Percentiles rank a stretch among this genome's conserved stretches.
Evolutionary conservation across 1,284 basidiomycete species (phyloP).

Genomic region (Fomitopsis pinicola): DNA sequence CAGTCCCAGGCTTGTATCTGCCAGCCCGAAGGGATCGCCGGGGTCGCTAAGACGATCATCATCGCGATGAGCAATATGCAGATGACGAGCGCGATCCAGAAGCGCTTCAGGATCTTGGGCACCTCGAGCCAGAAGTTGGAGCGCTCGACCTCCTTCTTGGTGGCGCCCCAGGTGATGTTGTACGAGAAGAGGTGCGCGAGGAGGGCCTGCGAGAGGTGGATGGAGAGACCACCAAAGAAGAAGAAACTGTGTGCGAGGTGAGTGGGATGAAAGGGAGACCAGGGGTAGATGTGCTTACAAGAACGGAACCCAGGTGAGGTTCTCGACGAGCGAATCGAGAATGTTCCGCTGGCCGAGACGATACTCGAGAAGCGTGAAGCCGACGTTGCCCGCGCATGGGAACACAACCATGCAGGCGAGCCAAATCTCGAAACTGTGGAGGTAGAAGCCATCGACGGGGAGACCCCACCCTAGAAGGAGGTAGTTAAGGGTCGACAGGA

Average conservation of each 20-base stretch:
- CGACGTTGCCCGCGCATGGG: constrained; percentile 67
- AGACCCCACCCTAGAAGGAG: constrained; percentile 57
- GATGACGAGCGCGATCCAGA: constrained; percentile 61
- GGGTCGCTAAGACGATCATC: constrained; percentile 53
- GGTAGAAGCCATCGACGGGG: constrained; percentile 62
- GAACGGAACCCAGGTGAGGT: constrained; percentile 74
- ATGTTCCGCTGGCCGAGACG: constrained; percentile 64
- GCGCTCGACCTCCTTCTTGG: constrained; percentile 76
- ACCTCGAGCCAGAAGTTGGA: constrained; percentile 89
- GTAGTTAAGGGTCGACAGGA: constrained; percentile 69
- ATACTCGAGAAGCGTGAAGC: constrained; percentile 71
- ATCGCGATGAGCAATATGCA: constrained; percentile 41
- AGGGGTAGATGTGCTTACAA: constrained; percentile 48
- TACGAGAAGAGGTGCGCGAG: constrained; percentile 82
- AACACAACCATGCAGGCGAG: constrained; percentile 76
- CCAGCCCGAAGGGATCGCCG: constrained; percentile 57
- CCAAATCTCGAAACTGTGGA: constrained; percentile 74
- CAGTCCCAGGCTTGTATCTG: constrained; percentile 54
- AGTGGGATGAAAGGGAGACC: constrained; percentile 7
- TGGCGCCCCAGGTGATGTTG: constrained; percentile 80
- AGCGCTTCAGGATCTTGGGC: constrained; percentile 73
- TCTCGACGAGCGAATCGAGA: constrained; percentile 53
- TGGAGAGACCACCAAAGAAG: constrained; percentile 78
- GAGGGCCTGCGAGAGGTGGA: constrained; percentile 70
- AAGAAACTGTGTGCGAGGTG: constrained; percentile 54